These are phyloP conservation scores for Penicillium maclennaniae DNA, from an alignment of 495 filamentous ascomycete genomes.

Conservation along the genomic window DNA sequence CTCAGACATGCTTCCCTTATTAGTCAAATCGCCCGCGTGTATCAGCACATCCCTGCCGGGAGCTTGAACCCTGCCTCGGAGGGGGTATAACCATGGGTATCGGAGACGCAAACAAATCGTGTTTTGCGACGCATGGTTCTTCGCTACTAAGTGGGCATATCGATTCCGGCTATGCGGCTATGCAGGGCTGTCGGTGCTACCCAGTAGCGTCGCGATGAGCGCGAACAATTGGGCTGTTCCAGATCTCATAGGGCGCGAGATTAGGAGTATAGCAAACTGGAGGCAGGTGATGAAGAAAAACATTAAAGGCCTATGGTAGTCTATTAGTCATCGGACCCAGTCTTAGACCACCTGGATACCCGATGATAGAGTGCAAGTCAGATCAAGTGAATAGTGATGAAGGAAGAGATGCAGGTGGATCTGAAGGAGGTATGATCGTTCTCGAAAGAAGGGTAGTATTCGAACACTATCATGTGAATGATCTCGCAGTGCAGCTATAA, in stretches of 20 bases:
- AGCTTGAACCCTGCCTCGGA: conserved; percentile 49
- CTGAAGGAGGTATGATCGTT: neutral
- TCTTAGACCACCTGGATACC: conserved; percentile 14
- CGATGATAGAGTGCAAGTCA: neutral
- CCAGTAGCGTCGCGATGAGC: neutral
- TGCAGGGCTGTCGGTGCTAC: neutral
- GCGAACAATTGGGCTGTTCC: conserved; percentile 6
- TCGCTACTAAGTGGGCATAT: neutral
- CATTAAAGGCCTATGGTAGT: conserved; percentile 25
- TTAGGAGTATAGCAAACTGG: neutral
- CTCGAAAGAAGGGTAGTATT: neutral
- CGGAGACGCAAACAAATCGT: conserved; percentile 58
- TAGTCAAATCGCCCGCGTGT: conserved; percentile 59
- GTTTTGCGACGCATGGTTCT: conserved; percentile 41
- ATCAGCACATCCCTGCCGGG: conserved; percentile 59
- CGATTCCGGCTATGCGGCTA: neutral
- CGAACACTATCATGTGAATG: neutral
- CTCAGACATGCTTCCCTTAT: conserved; percentile 51
- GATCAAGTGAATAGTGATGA: neutral
- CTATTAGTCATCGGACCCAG: conserved; percentile 29
- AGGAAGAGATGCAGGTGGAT: neutral
- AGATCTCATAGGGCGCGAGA: conserved; percentile 5
- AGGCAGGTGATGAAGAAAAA: conserved; percentile 1
- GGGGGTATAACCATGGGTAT: conserved; percentile 57
- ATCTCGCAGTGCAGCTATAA: neutral